Percentiles rank a stretch among this genome's conserved stretches.
phyloP scores from a whole-genome alignment of 805 yeast species.

The Debaryomyces hansenii region DNA sequence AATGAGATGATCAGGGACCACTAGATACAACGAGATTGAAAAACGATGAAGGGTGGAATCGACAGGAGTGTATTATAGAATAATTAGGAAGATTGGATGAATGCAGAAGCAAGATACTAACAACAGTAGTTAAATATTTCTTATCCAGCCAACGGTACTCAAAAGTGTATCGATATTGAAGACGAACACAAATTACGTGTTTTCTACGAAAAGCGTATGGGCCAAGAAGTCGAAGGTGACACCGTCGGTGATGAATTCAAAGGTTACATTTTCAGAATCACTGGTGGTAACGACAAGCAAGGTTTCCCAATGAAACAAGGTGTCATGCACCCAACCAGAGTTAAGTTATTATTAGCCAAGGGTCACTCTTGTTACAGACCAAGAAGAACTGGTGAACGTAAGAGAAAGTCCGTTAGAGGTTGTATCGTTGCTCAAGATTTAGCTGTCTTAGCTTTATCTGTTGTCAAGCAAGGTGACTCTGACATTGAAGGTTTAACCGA shows the following conservation, averaged over 20 bases:
- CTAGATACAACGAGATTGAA: too few relatives aligned
- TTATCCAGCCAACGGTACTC: slow-evolving; percentile 99
- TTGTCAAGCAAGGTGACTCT: slow-evolving; percentile 96
- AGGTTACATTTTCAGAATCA: slow-evolving; percentile 97
- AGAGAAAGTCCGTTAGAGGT: slow-evolving; percentile 99
- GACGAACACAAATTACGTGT: slow-evolving; percentile 98
- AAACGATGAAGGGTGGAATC: too few relatives aligned
- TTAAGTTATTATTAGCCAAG: slow-evolving; percentile 88
- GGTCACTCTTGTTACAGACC: slow-evolving; percentile 99
- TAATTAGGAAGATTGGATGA: too few relatives aligned
- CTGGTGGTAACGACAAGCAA: slow-evolving; percentile 99
- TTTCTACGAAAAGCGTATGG: slow-evolving; percentile 99
- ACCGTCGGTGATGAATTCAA: slow-evolving; percentile 97
- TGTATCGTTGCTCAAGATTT: slow-evolving; percentile 97
- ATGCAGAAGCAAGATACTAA: background rate
- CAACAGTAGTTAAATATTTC: slow-evolving; percentile 87
- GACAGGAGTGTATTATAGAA: too few relatives aligned
- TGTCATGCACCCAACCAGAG: slow-evolving; percentile 99
- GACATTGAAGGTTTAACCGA: slow-evolving; percentile 97
- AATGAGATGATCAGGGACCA: too few relatives aligned
- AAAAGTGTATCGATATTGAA: slow-evolving; percentile 95
- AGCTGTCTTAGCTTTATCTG: slow-evolving; percentile 89
- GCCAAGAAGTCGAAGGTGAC: slow-evolving; percentile 99
- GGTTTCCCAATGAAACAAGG: slow-evolving; percentile 99
- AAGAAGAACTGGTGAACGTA: slow-evolving; percentile 99